phyloP scores from a whole-genome alignment of 306 rosid species.

The Begonia fuchsioides region DNA sequence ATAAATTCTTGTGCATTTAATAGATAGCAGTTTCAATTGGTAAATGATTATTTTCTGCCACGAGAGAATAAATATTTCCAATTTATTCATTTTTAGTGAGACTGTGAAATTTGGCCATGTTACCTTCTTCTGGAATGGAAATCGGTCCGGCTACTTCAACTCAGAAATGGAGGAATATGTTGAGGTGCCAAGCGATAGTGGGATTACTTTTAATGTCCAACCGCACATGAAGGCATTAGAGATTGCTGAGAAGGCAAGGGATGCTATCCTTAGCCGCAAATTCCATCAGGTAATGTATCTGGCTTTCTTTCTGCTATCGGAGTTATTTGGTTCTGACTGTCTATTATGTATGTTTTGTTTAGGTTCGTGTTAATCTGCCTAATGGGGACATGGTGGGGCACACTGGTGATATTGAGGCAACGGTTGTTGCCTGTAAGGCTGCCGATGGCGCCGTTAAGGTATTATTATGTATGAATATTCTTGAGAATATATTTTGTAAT shows the following conservation, averaged over 20 bases:
- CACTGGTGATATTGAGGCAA: constrained; percentile 86
- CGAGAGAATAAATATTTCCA: no score
- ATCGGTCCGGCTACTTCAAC: constrained; percentile 86
- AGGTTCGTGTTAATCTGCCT: constrained; percentile 96
- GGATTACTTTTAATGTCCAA: constrained; percentile 76
- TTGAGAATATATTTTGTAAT: no score
- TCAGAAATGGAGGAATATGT: constrained; percentile 65
- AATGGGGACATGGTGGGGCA: constrained; percentile 99
- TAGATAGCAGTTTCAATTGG: no score
- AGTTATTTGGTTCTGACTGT: constrained; percentile 5
- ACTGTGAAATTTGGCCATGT: constrained; percentile 98
- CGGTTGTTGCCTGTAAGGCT: constrained; percentile 94
- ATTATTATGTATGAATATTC: neutral
- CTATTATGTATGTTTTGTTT: constrained; percentile 6
- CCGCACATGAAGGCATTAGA: constrained; percentile 90
- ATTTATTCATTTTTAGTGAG: constrained; percentile 35
- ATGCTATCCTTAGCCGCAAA: constrained; percentile 71
- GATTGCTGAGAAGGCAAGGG: constrained; percentile 86
- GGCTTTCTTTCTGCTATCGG: constrained; percentile 2
- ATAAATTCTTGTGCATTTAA: no score
- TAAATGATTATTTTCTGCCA: no score
- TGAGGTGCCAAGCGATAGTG: constrained; percentile 87
- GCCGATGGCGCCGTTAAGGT: constrained; percentile 95
- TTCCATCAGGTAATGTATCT: constrained; percentile 45
- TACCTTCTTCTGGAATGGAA: constrained; percentile 99